Percentiles rank a stretch among this genome's conserved stretches.
Evolutionary conservation across 2,329 filamentous ascomycete genomes (phyloP).

Genomic region (Curvularia sp.): DNA sequence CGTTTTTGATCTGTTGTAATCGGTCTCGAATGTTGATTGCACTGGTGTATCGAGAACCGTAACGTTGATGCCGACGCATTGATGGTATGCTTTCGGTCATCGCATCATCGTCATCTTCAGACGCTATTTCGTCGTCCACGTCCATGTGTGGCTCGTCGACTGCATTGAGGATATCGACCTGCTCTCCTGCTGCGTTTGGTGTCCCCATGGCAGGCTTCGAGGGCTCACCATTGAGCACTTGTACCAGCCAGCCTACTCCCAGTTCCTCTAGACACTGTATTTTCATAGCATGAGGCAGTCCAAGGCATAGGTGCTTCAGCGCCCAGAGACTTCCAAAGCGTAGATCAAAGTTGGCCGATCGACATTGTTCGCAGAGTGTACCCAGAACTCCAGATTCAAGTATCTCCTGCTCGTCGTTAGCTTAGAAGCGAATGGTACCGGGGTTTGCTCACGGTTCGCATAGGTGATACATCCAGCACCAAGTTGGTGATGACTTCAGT

Average conservation of each 20-base stretch:
- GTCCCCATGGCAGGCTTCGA: slow-evolving; percentile 59
- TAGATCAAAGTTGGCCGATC: slow-evolving; percentile 78
- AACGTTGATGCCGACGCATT: slow-evolving; percentile 48
- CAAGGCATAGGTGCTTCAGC: slow-evolving; percentile 85
- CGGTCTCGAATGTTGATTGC: slow-evolving; percentile 49
- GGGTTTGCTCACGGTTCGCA: slow-evolving; percentile 75
- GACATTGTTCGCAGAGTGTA: slow-evolving; percentile 82
- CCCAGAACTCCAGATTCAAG: slow-evolving; percentile 76
- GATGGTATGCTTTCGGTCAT: slow-evolving; percentile 56
- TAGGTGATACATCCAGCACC: slow-evolving; percentile 86
- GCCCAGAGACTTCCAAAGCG: slow-evolving; percentile 91
- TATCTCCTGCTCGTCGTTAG: slow-evolving; percentile 61
- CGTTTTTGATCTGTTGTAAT: slow-evolving; percentile 61
- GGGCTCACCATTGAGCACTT: slow-evolving; percentile 71
- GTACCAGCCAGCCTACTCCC: slow-evolving; percentile 79
- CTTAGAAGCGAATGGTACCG: not conserved
- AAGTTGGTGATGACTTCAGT: slow-evolving; percentile 86
- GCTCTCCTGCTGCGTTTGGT: slow-evolving; percentile 66
- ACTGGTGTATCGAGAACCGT: slow-evolving; percentile 47
- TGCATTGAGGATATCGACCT: slow-evolving; percentile 66
- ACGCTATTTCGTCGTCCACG: slow-evolving; percentile 48
- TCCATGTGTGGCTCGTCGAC: slow-evolving; percentile 53
- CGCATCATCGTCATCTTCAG: slow-evolving; percentile 55
- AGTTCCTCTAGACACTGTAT: slow-evolving; percentile 79
- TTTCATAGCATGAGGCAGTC: slow-evolving; percentile 74